Conservation (phyloP, 2,329 filamentous ascomycete genomes). For the Alternaria sp. region DNA sequence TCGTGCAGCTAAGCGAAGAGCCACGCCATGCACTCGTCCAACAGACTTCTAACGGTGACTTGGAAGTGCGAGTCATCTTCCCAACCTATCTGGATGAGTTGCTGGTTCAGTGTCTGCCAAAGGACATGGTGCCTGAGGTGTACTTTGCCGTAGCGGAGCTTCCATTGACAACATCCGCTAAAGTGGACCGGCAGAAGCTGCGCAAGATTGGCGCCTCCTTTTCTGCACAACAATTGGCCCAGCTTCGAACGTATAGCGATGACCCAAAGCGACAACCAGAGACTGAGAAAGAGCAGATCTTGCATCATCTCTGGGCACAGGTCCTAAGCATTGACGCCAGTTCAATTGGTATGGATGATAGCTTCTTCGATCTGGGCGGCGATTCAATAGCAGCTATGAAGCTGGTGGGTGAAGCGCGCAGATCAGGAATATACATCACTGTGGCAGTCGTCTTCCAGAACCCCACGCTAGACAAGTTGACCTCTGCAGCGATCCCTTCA, state of each 20-base stretch:
- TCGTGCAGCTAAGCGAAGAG: background rate
- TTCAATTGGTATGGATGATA: background rate
- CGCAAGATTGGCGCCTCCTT: too few relatives aligned
- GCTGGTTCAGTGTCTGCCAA: too few relatives aligned
- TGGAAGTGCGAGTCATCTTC: too few relatives aligned
- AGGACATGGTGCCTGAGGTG: too few relatives aligned
- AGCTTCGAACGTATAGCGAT: background rate
- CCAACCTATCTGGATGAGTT: too few relatives aligned
- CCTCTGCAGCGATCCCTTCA: background rate
- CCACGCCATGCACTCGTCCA: too few relatives aligned
- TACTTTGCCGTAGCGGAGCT: too few relatives aligned
- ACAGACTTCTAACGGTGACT: too few relatives aligned
- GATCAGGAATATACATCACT: accelerated
- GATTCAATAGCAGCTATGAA: background rate
- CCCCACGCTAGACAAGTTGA: background rate
- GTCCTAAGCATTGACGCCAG: background rate
- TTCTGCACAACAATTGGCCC: background rate
- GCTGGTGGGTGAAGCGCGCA: background rate
- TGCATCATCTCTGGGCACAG: background rate
- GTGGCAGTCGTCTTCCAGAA: background rate
- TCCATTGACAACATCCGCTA: too few relatives aligned
- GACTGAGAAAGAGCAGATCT: background rate
- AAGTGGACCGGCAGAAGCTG: too few relatives aligned
- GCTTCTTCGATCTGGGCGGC: background rate
- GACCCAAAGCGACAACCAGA: background rate